phyloP scores from a whole-genome alignment of 345 rosid genomes.

The Syzygium aromaticum region DNA sequence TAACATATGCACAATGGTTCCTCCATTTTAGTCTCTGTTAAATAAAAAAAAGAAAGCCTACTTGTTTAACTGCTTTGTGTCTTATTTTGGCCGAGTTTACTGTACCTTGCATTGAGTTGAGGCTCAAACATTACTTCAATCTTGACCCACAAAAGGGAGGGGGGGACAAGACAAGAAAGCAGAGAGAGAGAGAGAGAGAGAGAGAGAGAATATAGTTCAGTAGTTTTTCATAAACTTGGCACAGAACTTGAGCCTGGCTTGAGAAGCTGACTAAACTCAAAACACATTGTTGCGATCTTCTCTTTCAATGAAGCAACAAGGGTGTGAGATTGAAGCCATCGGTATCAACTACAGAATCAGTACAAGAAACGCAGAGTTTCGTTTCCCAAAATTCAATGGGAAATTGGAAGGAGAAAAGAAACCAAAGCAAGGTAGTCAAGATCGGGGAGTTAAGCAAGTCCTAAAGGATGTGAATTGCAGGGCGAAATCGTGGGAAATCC shows the following conservation, averaged over 20 bases:
- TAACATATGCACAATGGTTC: neutral
- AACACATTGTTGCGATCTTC: neutral
- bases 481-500: conserved; percentile 92
- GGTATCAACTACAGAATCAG: conserved; percentile 61
- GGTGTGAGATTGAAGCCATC: conserved; percentile 78
- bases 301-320: conserved; percentile 62
- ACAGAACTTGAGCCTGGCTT: neutral
- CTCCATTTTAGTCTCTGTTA: neutral
- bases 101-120: neutral
- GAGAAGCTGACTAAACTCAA: neutral
- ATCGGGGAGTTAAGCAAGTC: conserved; percentile 34
- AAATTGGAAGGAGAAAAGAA: conserved; percentile 5
- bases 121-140: neutral
- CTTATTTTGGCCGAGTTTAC: neutral
- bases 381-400: conserved; percentile 5
- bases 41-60: neutral
- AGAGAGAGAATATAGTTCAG: neutral
- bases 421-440: conserved; percentile 4
- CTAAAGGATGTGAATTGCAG: conserved; percentile 65
- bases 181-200: neutral
- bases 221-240: neutral
- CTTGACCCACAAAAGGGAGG: neutral
- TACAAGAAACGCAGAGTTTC: conserved; percentile 15
- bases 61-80: neutral
- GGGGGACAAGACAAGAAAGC: neutral